Base-by-base conservation (phyloP, 495 filamentous ascomycete species). In the Tirmania nivea region DNA sequence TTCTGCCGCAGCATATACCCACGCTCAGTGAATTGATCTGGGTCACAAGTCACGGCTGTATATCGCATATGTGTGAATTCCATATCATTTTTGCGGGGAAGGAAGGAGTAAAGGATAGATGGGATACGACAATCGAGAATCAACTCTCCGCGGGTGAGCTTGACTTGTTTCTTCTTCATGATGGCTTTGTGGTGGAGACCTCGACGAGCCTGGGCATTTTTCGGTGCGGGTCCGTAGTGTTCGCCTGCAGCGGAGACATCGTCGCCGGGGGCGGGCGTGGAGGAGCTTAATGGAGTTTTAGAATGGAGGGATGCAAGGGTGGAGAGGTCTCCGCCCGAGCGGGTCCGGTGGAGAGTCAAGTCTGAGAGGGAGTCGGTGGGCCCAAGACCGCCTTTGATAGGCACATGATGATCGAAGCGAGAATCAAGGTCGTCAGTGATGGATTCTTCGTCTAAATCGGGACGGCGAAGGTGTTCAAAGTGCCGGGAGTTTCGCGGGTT, bases 21-120 rank as follows among this genome's bases (percentile, higher is more conserved):
- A 51, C 78, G 73, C 14, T 76, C 71, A 0, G 84, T 80, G 58
- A 92, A 99, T 62, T 99, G 88, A 64, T 96, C 88, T 0, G 92
- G 92, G 64, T 99, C 92, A 63, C 89, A 95, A 1, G 92, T 99
- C 36, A 94, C 90, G n/a, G 92, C 92, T 34, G 92, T 96, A 63
- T 99, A 99, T n/a, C 92, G 83, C 92, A 96, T 96, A 65, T 99
- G 89, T 0, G 92, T 99, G 65, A 96, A 99, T 66, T 99, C 92
- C 50, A 84, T 77, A 57, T 93, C 87, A 65, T 96, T 86, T 25
- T 88, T 75, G 35, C 87, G 75, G 0, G 92, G 92, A 49, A 96
- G 70, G 67, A 96, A 96, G 61, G 83, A 87, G 71, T 96, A 87
- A 9, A 96, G 72, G 60, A 95, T 99, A 0, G 92, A 95, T 1